phyloP scores from a whole-genome alignment of 2,329 filamentous ascomycete genomes.

The Aulographum hederae region DNA sequence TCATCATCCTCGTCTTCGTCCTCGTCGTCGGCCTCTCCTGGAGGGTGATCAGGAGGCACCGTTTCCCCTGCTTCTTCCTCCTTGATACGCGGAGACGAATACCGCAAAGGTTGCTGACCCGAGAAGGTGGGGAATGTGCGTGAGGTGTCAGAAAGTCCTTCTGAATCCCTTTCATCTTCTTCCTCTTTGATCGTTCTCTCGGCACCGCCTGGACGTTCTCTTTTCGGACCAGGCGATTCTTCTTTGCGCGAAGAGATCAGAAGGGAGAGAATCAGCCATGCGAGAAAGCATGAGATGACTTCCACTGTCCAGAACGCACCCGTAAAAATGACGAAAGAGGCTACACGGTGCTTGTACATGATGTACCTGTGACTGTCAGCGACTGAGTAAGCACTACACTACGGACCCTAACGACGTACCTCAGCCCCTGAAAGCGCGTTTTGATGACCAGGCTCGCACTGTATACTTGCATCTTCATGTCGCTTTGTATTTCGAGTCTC shows the following conservation, averaged over 20 bases:
- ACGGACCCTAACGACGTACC: slow-evolving; percentile 26
- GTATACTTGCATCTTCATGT: slow-evolving; percentile 58
- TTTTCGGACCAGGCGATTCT: not conserved
- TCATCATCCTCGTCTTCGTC: slow-evolving; percentile 25
- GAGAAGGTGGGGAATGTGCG: slow-evolving; percentile 30
- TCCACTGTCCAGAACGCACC: slow-evolving; percentile 60
- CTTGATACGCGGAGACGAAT: slow-evolving; percentile 11
- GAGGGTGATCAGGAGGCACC: slow-evolving; percentile 4
- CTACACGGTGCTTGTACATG: slow-evolving; percentile 69
- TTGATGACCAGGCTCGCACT: slow-evolving; percentile 46
- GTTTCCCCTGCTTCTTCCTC: slow-evolving; percentile 14
- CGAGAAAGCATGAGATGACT: slow-evolving; percentile 44
- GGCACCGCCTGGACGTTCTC: not conserved
- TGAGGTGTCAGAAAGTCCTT: slow-evolving; percentile 24
- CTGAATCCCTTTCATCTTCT: slow-evolving; percentile 8
- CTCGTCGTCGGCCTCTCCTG: slow-evolving; percentile 15
- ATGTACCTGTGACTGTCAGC: slow-evolving; percentile 36
- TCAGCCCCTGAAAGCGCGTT: slow-evolving; percentile 57
- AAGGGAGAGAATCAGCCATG: slow-evolving; percentile 41
- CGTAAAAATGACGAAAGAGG: slow-evolving; percentile 51
- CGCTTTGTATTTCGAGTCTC: slow-evolving; percentile 51
- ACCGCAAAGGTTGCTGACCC: slow-evolving; percentile 22
- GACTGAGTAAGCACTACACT: not conserved
- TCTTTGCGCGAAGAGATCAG: slow-evolving; percentile 12
- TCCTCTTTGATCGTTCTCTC: slow-evolving; percentile 10